Evolutionary conservation across 352 stramenopile species (phyloP), one percentile per base, ranked within the genome.

Genomic region (Globisporangium takayamanum): DNA sequence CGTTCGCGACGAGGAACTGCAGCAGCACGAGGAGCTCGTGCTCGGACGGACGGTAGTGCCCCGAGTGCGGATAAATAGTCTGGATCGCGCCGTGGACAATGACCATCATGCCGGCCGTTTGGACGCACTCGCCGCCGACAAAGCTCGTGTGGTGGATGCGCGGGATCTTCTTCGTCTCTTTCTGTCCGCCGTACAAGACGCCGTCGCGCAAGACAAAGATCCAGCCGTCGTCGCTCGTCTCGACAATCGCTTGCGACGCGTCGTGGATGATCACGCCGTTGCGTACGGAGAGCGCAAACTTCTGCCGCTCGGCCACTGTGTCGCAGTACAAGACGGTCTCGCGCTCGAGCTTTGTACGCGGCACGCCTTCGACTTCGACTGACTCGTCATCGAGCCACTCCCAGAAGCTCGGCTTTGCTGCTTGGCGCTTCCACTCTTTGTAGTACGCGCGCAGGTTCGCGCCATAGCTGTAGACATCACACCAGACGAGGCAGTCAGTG

Each of bases 131-230:
- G 37, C 96, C 95, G 20, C 84, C 93, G 53, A 98, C 98, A 65
- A 99, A 98, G 55, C 93, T 98, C 14, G 94, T 98, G 72, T 99
- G 96, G 67, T 99, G 96, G 64, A 99, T 98, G 49, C 96, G 89
- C 56, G 94, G 87, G 54, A 87, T 87, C 56, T 94, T 89, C 64
- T 89, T 91, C 45, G 92, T 98, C 57, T 97, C 90, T 59, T 99
- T 99, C 63, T 97, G 83, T 0, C 84, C 84, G 26, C 89, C 95
- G 73, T 98, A 99, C 15, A 98, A 70, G 14, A 94, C 84, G 53
- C 92, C 84, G 73, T 99, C 94, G 6, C 94, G 88, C 18, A 98
- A 67, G 10, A 99, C 94, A 74, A 99, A 98, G 58, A 99, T 98
- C 95, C 95, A 98, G 41, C 93, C 94, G 62, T 98, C 89, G 6